phyloP scores from a whole-genome alignment of 805 yeast genomes.

The Lipomyces yamadae region DNA sequence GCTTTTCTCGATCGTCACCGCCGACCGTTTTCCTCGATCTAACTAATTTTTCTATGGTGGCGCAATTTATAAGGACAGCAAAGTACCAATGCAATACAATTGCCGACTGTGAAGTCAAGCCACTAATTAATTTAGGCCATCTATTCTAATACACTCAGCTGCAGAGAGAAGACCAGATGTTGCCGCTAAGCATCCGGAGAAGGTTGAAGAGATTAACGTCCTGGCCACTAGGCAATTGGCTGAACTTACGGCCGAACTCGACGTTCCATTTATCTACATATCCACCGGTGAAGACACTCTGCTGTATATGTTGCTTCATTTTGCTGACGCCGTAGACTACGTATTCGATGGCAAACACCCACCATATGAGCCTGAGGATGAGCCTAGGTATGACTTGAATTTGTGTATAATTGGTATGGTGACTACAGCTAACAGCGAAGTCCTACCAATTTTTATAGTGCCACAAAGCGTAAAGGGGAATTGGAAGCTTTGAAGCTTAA shows the following conservation, averaged over 20 bases:
- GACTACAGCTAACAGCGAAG: constrained; percentile 10
- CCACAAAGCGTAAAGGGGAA: constrained; percentile 29
- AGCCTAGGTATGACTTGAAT: constrained; percentile 21
- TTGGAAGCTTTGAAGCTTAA: constrained; percentile 13
- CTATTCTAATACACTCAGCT: constrained; percentile 32
- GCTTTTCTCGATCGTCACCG: constrained; percentile 19
- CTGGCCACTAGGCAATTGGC: constrained; percentile 26
- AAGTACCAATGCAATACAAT: constrained; percentile 8
- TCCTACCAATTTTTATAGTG: constrained; percentile 33
- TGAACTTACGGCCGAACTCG: constrained; percentile 18
- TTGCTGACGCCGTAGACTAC: constrained; percentile 20
- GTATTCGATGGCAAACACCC: constrained; percentile 34
- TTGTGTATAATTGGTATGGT: background rate
- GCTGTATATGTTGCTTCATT: background rate
- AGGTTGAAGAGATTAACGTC: constrained; percentile 21
- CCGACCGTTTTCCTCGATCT: constrained; percentile 24
- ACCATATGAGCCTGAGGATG: constrained; percentile 33
- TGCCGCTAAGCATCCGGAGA: constrained; percentile 20
- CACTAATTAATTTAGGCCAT: constrained; percentile 18
- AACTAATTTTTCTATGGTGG: constrained; percentile 10
- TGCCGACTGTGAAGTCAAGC: background rate
- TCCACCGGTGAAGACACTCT: constrained; percentile 26
- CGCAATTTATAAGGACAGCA: constrained; percentile 4
- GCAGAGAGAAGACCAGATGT: constrained; percentile 33
- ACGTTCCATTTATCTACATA: constrained; percentile 29